Evolutionary conservation across 108 stramenopile species (phyloP).

Genomic region (Aurantiochytrium sp.): DNA sequence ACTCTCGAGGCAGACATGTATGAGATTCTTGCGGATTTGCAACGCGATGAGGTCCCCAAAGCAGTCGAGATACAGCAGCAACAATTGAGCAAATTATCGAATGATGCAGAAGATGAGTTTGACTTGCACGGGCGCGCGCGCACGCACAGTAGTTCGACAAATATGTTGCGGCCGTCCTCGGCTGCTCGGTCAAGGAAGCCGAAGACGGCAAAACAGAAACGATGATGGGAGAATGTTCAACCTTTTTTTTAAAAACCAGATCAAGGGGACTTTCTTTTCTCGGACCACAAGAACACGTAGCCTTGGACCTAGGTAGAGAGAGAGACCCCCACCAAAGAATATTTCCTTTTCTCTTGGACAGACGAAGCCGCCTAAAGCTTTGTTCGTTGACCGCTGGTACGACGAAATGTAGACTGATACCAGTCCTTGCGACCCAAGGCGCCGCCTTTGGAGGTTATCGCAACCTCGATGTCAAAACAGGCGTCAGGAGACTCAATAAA

Average conservation of each 20-base stretch:
- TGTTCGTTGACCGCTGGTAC: neutral
- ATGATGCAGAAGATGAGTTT: neutral
- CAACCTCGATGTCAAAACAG: neutral
- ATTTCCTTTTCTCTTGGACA: too few species aligned
- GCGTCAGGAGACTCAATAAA: neutral
- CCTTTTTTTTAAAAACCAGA: too few species aligned
- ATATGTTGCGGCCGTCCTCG: too few species aligned
- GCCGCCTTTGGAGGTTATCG: neutral
- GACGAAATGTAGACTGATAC: neutral
- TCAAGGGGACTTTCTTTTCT: too few species aligned
- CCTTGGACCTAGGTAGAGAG: too few species aligned
- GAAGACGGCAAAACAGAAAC: too few species aligned
- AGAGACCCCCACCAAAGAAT: too few species aligned
- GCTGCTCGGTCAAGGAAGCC: too few species aligned
- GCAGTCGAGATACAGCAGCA: neutral
- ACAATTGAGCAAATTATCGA: neutral
- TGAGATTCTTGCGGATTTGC: neutral
- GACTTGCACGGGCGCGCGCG: neutral
- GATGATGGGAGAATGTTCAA: too few species aligned
- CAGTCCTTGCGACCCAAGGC: neutral
- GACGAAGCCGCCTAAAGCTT: too few species aligned
- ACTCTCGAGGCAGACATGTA: neutral
- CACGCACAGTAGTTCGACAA: neutral
- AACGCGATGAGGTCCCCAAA: neutral
- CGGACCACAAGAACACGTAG: too few species aligned